A percentile compares a stretch with the other conserved stretches of the same genome.
phyloP scores from a whole-genome alignment of 805 yeast species.

The Sugiyamaella valdiviana region DNA sequence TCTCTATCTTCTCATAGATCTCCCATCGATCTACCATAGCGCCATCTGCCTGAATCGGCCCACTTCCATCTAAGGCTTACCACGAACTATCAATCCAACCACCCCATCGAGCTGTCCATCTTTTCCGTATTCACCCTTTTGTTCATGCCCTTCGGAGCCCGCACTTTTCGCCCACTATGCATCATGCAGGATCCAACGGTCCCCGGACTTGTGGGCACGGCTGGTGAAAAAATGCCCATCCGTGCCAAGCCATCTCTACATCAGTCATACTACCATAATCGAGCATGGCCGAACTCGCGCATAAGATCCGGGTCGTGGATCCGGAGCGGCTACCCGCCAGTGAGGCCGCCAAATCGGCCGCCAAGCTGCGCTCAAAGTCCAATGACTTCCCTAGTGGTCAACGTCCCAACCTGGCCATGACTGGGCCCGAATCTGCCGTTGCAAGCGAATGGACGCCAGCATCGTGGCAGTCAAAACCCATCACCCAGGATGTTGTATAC shows the following conservation, averaged over 20 bases:
- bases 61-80: no score
- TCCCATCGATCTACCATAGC: no score
- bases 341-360: conserved; percentile 34
- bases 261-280: not conserved
- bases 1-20: no score
- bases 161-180: not conserved
- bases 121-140: no score
- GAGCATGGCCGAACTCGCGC: conserved; percentile 13
- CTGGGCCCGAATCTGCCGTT: not conserved
- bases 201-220: not conserved
- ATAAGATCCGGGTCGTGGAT: conserved; percentile 27
- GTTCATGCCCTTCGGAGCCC: not conserved
- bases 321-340: conserved; percentile 34
- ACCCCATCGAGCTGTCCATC: no score
- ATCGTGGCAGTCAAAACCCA: conserved; percentile 40
- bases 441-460: conserved; percentile 33
- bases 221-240: not conserved
- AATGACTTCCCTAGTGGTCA: conserved; percentile 15
- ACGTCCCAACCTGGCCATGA: conserved; percentile 10
- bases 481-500: conserved; percentile 39
- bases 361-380: conserved; percentile 35
- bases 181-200: not conserved
- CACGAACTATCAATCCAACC: no score
- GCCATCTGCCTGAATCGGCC: no score
- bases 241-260: not conserved